Base-by-base conservation (phyloP, 495 filamentous ascomycete species). In the Mycothermus thermophilus region DNA sequence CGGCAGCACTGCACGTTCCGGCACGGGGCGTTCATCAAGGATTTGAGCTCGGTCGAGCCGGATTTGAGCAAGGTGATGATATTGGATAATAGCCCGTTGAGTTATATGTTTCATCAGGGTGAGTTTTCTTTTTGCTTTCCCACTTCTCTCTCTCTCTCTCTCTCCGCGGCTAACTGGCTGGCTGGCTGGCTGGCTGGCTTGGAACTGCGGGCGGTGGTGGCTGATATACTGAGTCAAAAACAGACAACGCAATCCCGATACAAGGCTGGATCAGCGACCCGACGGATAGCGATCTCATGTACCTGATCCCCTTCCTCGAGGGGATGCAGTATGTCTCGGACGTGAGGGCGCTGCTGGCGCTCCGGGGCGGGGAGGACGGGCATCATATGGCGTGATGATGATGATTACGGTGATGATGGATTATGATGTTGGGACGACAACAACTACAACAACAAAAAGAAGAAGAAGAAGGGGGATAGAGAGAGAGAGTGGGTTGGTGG, bases 51-150 rank as follows among this genome's bases (percentile, higher is more conserved):
- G 15, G 83, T 97, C 17, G 90, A 97, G 65, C 84, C 88, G 22
- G 88, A 96, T 52, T 61, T 97, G 54, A 94, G 85, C 51, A 85
- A 79, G 62, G 90, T 96, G 31, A 93, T 96, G 81, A 97, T 97
- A 43, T 64, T 96, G 52, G 90, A 97, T 60, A 97, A 97, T 51
- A 94, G 85, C 52, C 92, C 90, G 10, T 75, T 93, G 66, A 93
- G 87, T 60, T 97, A 97, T 57, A 83, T 93, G 63, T 97, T 97
- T 64, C 90, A 97, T 54, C 84, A 93, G 75, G 92, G 90, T 94
- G 55, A 28, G 65, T 43, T 30, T 9, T 25, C 19, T 14, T 15
- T 18, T 10, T 27, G 15, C 15, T 19, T 25, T 17, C n/a, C 19
- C 11, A 25, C 13, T 23, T 8, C 13, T 4, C 22, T 32, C 2